These are phyloP conservation scores for Quercus wislizeni DNA, from an alignment of 306 rosid genomes.

Conservation along the genomic window DNA sequence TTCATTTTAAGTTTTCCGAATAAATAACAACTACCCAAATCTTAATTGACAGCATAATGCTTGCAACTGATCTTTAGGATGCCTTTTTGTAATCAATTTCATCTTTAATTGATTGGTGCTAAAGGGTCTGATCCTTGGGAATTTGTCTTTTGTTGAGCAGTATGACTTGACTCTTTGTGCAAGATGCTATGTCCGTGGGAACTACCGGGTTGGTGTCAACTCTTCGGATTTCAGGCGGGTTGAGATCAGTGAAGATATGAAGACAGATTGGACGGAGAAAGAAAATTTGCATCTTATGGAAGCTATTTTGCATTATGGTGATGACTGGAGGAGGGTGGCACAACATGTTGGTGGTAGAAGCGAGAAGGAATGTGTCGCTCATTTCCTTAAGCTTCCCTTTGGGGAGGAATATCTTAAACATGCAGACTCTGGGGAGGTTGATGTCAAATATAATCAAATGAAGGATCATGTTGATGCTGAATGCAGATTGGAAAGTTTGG, in stretches of 20 bases:
- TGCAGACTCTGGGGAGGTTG: slow-evolving; percentile 33
- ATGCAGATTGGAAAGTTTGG: slow-evolving; percentile 32
- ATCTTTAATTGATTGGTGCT: not conserved
- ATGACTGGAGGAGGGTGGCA: slow-evolving; percentile 90
- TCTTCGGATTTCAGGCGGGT: slow-evolving; percentile 88
- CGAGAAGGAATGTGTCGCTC: slow-evolving; percentile 88
- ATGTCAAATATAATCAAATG: slow-evolving; percentile 8
- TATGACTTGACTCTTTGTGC: slow-evolving; percentile 88
- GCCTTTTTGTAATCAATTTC: no score
- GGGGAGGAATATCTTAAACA: slow-evolving; percentile 57
- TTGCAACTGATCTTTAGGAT: no score
- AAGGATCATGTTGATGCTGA: slow-evolving; percentile 39
- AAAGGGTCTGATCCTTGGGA: not conserved
- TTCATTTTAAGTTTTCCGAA: no score
- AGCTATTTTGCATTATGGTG: slow-evolving; percentile 73
- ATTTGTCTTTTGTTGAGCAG: slow-evolving; percentile 28
- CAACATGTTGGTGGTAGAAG: slow-evolving; percentile 81
- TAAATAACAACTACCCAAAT: no score
- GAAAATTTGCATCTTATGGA: slow-evolving; percentile 84
- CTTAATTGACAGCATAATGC: no score
- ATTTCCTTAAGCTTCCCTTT: slow-evolving; percentile 78
- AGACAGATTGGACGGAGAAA: slow-evolving; percentile 73
- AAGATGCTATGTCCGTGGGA: slow-evolving; percentile 92
- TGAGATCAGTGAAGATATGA: slow-evolving; percentile 76
- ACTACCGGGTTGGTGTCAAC: slow-evolving; percentile 74